Evolutionary conservation across 2,329 filamentous ascomycete genomes (phyloP).

Genomic region (Penicillium hesseltinei): DNA sequence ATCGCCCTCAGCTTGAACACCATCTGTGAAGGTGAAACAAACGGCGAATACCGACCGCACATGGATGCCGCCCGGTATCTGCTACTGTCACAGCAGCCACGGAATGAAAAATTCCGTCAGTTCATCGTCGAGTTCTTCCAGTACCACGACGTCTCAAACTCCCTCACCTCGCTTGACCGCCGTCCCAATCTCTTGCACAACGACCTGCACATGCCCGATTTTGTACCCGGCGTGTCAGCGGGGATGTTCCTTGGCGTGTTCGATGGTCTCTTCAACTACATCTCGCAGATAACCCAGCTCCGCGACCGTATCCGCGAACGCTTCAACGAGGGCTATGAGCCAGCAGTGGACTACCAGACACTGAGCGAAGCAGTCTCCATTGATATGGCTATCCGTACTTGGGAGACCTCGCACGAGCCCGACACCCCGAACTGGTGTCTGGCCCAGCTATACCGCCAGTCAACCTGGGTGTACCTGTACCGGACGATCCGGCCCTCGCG

Average conservation of each 20-base stretch:
- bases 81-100: conserved; percentile 59
- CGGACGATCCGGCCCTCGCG: conserved; percentile 59
- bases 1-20: conserved; percentile 61
- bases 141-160: conserved; percentile 67
- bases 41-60: conserved; percentile 75
- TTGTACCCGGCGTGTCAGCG: conserved; percentile 55
- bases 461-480: conserved; percentile 63
- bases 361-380: conserved; percentile 73
- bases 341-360: conserved; percentile 69
- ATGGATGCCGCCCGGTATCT: conserved; percentile 72
- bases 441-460: conserved; percentile 61
- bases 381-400: conserved; percentile 69
- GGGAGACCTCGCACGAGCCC: conserved; percentile 61
- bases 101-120: conserved; percentile 68
- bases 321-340: conserved; percentile 61
- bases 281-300: conserved; percentile 75
- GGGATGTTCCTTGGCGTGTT: conserved; percentile 72
- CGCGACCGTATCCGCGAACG: conserved; percentile 71
- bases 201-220: conserved; percentile 54
- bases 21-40: conserved; percentile 58
- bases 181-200: conserved; percentile 53
- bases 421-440: conserved; percentile 55
- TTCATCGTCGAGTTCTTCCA: conserved; percentile 76
- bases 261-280: conserved; percentile 75
- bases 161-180: conserved; percentile 56